phyloP scores from a whole-genome alignment of 2,329 filamentous ascomycete genomes.

The Ophiostoma australiae region DNA sequence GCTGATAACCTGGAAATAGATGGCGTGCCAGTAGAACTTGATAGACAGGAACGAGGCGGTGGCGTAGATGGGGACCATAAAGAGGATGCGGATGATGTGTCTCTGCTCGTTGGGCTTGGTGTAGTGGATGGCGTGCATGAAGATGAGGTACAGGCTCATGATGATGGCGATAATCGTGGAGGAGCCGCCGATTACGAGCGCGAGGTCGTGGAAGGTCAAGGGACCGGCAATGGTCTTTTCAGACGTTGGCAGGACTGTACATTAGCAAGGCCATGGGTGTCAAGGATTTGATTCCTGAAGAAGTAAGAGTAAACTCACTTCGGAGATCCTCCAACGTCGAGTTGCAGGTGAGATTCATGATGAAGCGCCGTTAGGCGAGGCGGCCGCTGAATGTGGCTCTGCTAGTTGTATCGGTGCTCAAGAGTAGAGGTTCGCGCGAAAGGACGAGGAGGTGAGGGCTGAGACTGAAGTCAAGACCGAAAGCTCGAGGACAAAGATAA shows the following conservation, averaged over 20 bases:
- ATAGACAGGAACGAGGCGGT: conserved; percentile 69
- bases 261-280: conserved; percentile 19
- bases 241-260: conserved; percentile 40
- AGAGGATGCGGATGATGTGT: conserved; percentile 78
- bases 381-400: background rate
- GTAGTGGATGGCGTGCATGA: conserved; percentile 56
- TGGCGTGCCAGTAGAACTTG: conserved; percentile 67
- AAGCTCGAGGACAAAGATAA: background rate
- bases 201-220: conserved; percentile 52
- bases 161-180: conserved; percentile 48
- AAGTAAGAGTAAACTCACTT: conserved; percentile 33
- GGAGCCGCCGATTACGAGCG: conserved; percentile 47
- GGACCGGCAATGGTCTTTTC: conserved; percentile 45
- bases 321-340: conserved; percentile 42
- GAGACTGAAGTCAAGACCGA: background rate
- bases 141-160: conserved; percentile 53
- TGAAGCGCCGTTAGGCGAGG: conserved; percentile 17
- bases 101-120: conserved; percentile 56
- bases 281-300: background rate
- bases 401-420: background rate
- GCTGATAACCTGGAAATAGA: conserved; percentile 76
- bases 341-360: conserved; percentile 42
- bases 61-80: conserved; percentile 81
- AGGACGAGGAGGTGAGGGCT: background rate
- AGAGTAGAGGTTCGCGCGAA: no score